Evolutionary conservation across 2,329 filamentous ascomycete species (phyloP).

Genomic region (Rhexocercosporidium sp.): DNA sequence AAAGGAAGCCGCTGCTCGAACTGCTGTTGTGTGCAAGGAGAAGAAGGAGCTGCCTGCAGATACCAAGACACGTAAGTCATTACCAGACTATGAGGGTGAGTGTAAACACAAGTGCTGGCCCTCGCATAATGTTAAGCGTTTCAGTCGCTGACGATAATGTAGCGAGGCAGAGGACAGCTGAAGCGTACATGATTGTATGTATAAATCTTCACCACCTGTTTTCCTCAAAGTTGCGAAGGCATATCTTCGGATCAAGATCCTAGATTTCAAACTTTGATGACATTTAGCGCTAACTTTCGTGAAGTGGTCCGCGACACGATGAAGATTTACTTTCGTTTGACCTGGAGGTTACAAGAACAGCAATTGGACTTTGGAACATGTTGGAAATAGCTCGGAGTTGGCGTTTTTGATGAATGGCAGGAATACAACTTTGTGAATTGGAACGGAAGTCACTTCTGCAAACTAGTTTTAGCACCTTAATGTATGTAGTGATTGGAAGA

Average conservation of each 20-base stretch:
- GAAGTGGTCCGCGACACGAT: not conserved
- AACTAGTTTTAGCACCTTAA: not conserved
- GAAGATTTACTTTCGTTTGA: slow-evolving; percentile 9
- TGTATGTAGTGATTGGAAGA: not conserved
- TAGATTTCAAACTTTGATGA: too few species aligned
- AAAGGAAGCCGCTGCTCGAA: slow-evolving; percentile 20
- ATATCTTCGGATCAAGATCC: too few species aligned
- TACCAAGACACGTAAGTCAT: slow-evolving; percentile 27
- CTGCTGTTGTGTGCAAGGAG: slow-evolving; percentile 1
- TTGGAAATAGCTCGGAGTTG: slow-evolving; percentile 7
- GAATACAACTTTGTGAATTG: not conserved
- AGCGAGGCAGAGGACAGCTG: slow-evolving; percentile 33
- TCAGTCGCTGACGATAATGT: slow-evolving; percentile 18
- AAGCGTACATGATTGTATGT: slow-evolving; percentile 34
- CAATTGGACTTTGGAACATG: not conserved
- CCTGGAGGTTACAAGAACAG: slow-evolving; percentile 15
- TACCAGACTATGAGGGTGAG: slow-evolving; percentile 26
- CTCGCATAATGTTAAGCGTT: not conserved
- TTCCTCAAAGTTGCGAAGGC: too few species aligned
- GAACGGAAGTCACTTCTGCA: not conserved
- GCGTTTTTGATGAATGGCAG: not conserved
- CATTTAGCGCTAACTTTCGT: too few species aligned
- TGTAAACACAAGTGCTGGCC: not conserved
- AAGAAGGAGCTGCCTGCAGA: slow-evolving; percentile 21
- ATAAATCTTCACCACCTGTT: slow-evolving; percentile 15